A percentile compares a stretch with the other conserved stretches of the same genome.
phyloP scores from a whole-genome alignment of 2,329 filamentous ascomycete genomes.

The Paecilomyces variotii region DNA sequence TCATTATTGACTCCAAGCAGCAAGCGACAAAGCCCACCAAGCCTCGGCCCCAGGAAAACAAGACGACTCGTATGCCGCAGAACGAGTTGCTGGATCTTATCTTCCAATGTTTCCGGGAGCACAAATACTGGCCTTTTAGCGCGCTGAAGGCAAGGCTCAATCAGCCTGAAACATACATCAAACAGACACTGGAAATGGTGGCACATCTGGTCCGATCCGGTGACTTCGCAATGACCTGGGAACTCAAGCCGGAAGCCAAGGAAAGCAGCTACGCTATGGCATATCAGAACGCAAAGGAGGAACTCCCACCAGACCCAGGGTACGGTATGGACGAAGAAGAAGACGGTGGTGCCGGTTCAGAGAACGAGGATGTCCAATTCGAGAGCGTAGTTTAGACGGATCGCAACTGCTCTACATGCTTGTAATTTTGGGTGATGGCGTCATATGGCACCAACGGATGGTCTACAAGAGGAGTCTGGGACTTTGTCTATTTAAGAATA shows the following conservation, averaged over 20 bases:
- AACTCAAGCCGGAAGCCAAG: slow-evolving; percentile 63
- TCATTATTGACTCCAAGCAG: slow-evolving; percentile 17
- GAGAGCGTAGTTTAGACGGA: slow-evolving; percentile 57
- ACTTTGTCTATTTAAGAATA: neutral
- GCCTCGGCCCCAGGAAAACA: slow-evolving; percentile 57
- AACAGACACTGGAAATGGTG: slow-evolving; percentile 73
- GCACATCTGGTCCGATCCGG: slow-evolving; percentile 77
- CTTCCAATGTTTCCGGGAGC: slow-evolving; percentile 73
- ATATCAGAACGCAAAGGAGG: slow-evolving; percentile 44
- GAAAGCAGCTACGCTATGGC: slow-evolving; percentile 41
- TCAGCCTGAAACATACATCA: slow-evolving; percentile 90
- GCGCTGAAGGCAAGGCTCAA: slow-evolving; percentile 66
- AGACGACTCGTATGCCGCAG: slow-evolving; percentile 82
- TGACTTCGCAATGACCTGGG: slow-evolving; percentile 78
- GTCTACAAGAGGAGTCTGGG: neutral
- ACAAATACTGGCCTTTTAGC: slow-evolving; percentile 91
- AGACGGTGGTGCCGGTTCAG: slow-evolving; percentile 48
- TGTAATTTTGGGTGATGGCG: slow-evolving; percentile 3
- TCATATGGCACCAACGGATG: slow-evolving; percentile 1
- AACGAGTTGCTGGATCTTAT: slow-evolving; percentile 81
- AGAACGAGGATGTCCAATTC: slow-evolving; percentile 64
- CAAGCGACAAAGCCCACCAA: slow-evolving; percentile 47
- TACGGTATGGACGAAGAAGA: slow-evolving; percentile 44
- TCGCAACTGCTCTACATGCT: slow-evolving; percentile 5
- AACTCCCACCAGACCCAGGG: slow-evolving; percentile 39